Conservation (phyloP, 2,329 filamentous ascomycete genomes). For the Xylaria sp. region DNA sequence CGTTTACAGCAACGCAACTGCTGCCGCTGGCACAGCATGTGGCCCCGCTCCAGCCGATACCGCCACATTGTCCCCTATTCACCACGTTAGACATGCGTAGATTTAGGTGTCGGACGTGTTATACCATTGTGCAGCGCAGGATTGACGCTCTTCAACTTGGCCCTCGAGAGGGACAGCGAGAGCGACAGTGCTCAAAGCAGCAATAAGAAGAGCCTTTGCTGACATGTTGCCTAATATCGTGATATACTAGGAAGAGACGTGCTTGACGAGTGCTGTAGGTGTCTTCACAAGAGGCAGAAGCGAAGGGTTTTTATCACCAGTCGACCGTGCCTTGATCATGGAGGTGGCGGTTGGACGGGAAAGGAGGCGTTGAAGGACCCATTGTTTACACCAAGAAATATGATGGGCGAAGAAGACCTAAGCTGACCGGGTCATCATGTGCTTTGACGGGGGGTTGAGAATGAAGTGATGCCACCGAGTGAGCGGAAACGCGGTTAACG, state of each 20-base stretch:
- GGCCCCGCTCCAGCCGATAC: conserved; percentile 57
- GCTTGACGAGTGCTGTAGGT: conserved; percentile 20
- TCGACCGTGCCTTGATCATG: conserved; percentile 21
- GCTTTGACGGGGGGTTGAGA: conserved; percentile 14
- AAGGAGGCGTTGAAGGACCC: conserved; percentile 28
- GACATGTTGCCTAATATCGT: conserved; percentile 42
- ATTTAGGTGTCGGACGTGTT: neutral
- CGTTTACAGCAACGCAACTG: conserved; percentile 48
- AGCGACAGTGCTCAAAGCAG: conserved; percentile 52
- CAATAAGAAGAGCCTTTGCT: conserved; percentile 49
- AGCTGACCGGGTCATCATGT: conserved; percentile 2
- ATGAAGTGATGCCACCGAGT: neutral
- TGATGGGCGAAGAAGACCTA: neutral
- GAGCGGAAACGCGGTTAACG: conserved; percentile 34
- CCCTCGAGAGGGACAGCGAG: conserved; percentile 55
- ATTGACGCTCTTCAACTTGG: conserved; percentile 55
- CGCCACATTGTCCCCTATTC: conserved; percentile 57
- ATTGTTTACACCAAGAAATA: conserved; percentile 17
- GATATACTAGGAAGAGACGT: conserved; percentile 12
- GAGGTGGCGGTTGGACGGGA: conserved; percentile 42
- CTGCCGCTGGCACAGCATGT: conserved; percentile 58
- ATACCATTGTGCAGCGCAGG: conserved; percentile 39
- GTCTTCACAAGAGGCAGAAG: conserved; percentile 12
- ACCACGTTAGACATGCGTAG: conserved; percentile 27
- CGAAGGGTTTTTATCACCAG: conserved; percentile 33